Base-by-base conservation (phyloP, 176 grass and related monocot genomes). In the Oryza australiensis region DNA sequence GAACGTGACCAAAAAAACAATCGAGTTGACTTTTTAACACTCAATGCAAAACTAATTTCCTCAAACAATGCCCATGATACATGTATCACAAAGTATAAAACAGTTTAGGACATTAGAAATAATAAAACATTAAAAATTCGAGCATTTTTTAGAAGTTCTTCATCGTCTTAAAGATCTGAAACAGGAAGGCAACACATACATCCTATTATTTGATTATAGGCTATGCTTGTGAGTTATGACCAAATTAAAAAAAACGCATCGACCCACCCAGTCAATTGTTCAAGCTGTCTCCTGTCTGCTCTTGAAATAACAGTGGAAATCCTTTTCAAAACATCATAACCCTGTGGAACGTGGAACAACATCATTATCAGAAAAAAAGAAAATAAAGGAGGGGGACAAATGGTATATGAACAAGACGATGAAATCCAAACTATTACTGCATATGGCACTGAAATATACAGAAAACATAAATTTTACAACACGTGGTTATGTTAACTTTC, bases 311-410 rank as follows among this genome's bases (percentile, higher is more conserved):
- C 75, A 80, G 88, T 86, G 64, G 95, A 94, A 65, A 98, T 94
- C 77, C 86, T 98, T 62, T 91, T 94, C 63, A 98, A 40, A 78
- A 94, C 90, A 70, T 93, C 92, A 90, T 98, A 94, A 60, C 95
- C 95, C 92, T 98, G 68, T 86, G 66, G 41, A 35, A 35, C 34
- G 34, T 35, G 34, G 34, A 35, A 83, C 27, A 13, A 71, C 9
- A 46, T 46, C 43, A 10, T 46, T 10, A 88, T 70, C 49, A 80
- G 66, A 84, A 20, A 62, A 73, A 76, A 83, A 35, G 34, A 35
- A 35, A 35, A 35, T 5, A 35, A 73, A 75, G 42, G 14, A 64
- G 49, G 18, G 18, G 53, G 62, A 24, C n/a, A 20, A 74, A 82
- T 29, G 59, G 34, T 35, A 35, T 18, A 55, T 18, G 53, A 55